Base-by-base conservation (phyloP, 371 early-diverging fungal species). In the Mortierella sp. region DNA sequence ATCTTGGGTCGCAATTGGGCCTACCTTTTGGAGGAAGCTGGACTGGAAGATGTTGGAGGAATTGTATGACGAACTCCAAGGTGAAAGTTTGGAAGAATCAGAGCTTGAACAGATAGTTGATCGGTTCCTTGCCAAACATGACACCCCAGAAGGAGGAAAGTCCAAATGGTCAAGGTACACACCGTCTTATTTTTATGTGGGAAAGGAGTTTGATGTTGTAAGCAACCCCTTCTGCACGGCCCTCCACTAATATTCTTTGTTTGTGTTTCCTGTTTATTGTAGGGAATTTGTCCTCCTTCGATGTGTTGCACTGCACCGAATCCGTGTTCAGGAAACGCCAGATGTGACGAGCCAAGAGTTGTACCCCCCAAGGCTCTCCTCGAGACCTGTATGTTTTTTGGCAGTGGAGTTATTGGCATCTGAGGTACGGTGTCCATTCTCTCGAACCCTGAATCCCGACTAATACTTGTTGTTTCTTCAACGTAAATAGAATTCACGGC, bases 11-110 rank as follows among this genome's bases (percentile, higher is more conserved):
- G 31, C 44, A 48, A 75, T 19, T n/a, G 65, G 65, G 19, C 28
- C 57, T 2, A 28, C 28, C 5, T 74, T 79, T 14, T 85, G 86
- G 86, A 77, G 73, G 19, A 74, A 63, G 8, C 73, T 72, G 34
- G 74, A 85, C 75, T 85, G 86, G 86, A 71, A 70, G 34, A 31
- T 54, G 3, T 73, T 85, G 60, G 82, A 85, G 70, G 31, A 16
- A 0, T 13, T 82, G 7, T 85, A 82, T 38, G n/a, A 60, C 2
- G 71, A 74, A 9, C 79, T 85, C 75, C 13, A 75, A 10, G 86
- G 81, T 1, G 77, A 70, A 21, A 34, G 42, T 16, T 65, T 81
- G 77, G 45, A 68, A 3, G 86, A 85, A 31, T 28, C 42, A 0
- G 80, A 77, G 26, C 75, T 85, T 14, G 50, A 19, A 6, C 70